Conservation (phyloP, 768 basidiomycete genomes). For the Lactarius hengduanensis region DNA sequence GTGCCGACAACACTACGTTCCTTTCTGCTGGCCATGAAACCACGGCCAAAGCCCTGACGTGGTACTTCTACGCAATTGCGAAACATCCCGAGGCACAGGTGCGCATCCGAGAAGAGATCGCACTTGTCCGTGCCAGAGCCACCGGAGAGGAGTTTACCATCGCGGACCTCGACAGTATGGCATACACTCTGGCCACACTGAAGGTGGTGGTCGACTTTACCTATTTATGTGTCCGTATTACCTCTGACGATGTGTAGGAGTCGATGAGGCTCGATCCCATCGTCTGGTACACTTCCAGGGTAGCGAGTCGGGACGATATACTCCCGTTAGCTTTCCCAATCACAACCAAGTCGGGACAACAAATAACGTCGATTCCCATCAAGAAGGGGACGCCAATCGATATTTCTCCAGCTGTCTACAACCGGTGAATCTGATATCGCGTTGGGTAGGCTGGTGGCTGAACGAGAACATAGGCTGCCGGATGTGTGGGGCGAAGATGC, state of each 20-base stretch:
- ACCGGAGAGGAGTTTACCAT: background rate
- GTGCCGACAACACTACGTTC: background rate
- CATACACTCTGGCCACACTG: background rate
- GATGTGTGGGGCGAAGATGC: conserved; percentile 18
- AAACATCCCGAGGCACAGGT: conserved; percentile 6
- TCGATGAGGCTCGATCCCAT: conserved; percentile 5
- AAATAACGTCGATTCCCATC: conserved; percentile 13
- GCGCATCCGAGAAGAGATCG: conserved; percentile 25
- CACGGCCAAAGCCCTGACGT: background rate
- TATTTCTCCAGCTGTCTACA: conserved; percentile 1
- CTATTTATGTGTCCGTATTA: too few relatives aligned
- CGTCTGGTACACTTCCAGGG: background rate
- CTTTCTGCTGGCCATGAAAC: conserved; percentile 3
- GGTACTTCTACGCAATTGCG: conserved; percentile 5
- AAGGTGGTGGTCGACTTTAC: conserved; percentile 12
- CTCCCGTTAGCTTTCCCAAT: conserved; percentile 14
- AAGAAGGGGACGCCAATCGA: conserved; percentile 12
- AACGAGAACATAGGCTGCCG: background rate
- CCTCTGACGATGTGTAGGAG: background rate
- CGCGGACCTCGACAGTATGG: conserved; percentile 10
- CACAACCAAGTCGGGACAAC: conserved; percentile 14
- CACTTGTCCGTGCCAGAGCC: conserved; percentile 10
- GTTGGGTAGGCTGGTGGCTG: too few relatives aligned
- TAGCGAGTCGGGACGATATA: conserved; percentile 8
- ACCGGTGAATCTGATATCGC: conserved; percentile 1